A percentile compares a stretch with the other conserved stretches of the same genome.
Evolutionary conservation across 768 basidiomycete species (phyloP).

Genomic region (Termitomyces sp.): DNA sequence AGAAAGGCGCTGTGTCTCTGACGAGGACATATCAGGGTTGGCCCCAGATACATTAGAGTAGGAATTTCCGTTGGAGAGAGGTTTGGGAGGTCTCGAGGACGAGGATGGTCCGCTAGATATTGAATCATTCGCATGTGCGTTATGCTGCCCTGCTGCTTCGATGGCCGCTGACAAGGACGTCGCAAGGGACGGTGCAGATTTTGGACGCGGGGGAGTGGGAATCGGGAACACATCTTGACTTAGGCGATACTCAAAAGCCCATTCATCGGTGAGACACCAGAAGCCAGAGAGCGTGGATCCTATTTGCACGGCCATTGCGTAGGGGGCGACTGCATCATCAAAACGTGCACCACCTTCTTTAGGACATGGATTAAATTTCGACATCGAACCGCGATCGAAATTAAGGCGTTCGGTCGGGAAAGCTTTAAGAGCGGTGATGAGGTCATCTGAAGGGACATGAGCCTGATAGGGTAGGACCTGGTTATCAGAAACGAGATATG

Average conservation of each 20-base stretch:
- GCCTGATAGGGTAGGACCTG: constrained; percentile 76
- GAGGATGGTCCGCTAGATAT: constrained; percentile 1
- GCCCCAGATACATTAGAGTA: constrained; percentile 17
- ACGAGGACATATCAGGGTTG: constrained; percentile 15
- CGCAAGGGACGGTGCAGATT: constrained; percentile 11
- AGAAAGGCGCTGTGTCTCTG: constrained; percentile 20
- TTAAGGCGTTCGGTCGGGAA: constrained; percentile 42
- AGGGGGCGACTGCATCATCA: constrained; percentile 55
- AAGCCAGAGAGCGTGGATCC: constrained; percentile 56
- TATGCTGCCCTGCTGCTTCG: constrained; percentile 42
- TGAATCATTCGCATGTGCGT: constrained; percentile 21
- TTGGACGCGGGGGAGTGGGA: constrained; percentile 11
- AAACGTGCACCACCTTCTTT: constrained; percentile 32
- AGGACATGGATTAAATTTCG: constrained; percentile 53
- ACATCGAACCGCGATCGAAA: constrained; percentile 35
- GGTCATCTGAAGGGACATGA: constrained; percentile 47
- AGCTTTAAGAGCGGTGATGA: constrained; percentile 47
- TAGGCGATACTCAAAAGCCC: constrained; percentile 53
- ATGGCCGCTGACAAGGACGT: constrained; percentile 41
- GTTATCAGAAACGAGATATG: constrained; percentile 47
- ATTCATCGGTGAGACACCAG: constrained; percentile 76
- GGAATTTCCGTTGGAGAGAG: not conserved
- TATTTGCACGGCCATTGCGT: constrained; percentile 70
- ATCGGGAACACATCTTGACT: constrained; percentile 21
- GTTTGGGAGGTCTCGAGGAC: not conserved